Base-by-base conservation (phyloP, 768 basidiomycete genomes). In the Podaxis mareebaensis region DNA sequence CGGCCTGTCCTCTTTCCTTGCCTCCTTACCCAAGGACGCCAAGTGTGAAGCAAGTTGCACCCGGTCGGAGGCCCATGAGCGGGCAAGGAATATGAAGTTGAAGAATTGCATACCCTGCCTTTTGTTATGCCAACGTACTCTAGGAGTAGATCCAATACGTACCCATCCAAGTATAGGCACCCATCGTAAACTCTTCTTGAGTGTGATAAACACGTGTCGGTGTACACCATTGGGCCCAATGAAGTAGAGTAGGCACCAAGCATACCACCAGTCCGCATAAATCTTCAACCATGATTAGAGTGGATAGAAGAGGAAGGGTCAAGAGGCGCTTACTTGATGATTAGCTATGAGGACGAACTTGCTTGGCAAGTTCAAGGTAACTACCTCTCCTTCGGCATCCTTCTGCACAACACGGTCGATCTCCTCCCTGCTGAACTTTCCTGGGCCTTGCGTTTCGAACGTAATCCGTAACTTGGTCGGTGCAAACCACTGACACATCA, bases 41-140 rank as follows among this genome's bases (percentile, higher is more conserved):
- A 97, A 82, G 62, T 86, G 82, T 22, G 79, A 75, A 28, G 87
- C 83, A 4, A 97, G 81, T 65, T 88, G 83, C 10, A 82, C 70
- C 64, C 86, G 82, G 73, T 98, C 96, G 20, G 92, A 86, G 1
- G 90, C 89, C 96, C 95, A 96, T 22, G 91, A 93, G 39, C 95
- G 88, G 17, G 90, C 87, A 24, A 98, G 83, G 75, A 98, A 98
- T 64, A 98, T 94, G 75, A 99, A 99, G 63, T 88, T 82, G 76
- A 87, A 97, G 78, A 95, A 89, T 83, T 92, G 94, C 94, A 97
- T 98, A 61, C 85, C 91, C 92, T 93, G 53, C n/a, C 42, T 8
- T 24, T 22, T 52, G 59, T 59, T 60, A 62, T 64, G 22, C 11
- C 51, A 58, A 42, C 57, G 46, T 15, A 48, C 60, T 44, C 33